These are phyloP conservation scores for Meyerozyma sp. DNA, from an alignment of 1,139 yeast genomes.

Conservation along the genomic window DNA sequence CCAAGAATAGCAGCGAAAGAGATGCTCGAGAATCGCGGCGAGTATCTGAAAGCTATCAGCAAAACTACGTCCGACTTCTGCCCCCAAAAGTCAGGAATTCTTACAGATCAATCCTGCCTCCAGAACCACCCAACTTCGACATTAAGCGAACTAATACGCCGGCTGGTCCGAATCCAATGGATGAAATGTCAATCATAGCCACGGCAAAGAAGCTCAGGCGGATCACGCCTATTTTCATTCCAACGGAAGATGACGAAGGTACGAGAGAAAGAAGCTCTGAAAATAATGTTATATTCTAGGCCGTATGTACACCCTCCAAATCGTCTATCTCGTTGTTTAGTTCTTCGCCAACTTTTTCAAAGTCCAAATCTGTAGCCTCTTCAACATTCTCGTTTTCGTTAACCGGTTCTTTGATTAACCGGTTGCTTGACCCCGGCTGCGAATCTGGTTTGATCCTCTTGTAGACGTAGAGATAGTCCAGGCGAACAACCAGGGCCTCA, in stretches of 20 bases:
- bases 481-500: slow-evolving; percentile 17
- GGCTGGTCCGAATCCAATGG: slow-evolving; percentile 6
- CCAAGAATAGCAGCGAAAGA: slow-evolving; percentile 11
- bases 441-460: slow-evolving; percentile 15
- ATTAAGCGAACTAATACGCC: slow-evolving; percentile 2
- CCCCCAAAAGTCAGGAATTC: slow-evolving; percentile 26
- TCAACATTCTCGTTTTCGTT: slow-evolving; percentile 2
- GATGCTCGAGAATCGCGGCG: slow-evolving; percentile 1
- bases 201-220: slow-evolving; percentile 33
- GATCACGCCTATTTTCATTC: slow-evolving; percentile 37
- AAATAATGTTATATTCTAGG: not conserved
- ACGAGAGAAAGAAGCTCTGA: slow-evolving; percentile 13
- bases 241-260: slow-evolving; percentile 24
- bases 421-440: slow-evolving; percentile 1
- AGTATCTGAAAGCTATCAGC: not conserved
- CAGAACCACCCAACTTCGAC: slow-evolving; percentile 13
- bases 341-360: slow-evolving; percentile 1
- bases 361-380: not conserved
- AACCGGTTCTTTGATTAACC: slow-evolving; percentile 3
- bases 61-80: slow-evolving; percentile 5
- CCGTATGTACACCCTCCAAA: not conserved
- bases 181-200: slow-evolving; percentile 21
- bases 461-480: slow-evolving; percentile 27
- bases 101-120: slow-evolving; percentile 8
- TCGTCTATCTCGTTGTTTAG: slow-evolving; percentile 1